Conservation (phyloP, 371 early-diverging fungal species). For the Synchytrium microbalum region DNA sequence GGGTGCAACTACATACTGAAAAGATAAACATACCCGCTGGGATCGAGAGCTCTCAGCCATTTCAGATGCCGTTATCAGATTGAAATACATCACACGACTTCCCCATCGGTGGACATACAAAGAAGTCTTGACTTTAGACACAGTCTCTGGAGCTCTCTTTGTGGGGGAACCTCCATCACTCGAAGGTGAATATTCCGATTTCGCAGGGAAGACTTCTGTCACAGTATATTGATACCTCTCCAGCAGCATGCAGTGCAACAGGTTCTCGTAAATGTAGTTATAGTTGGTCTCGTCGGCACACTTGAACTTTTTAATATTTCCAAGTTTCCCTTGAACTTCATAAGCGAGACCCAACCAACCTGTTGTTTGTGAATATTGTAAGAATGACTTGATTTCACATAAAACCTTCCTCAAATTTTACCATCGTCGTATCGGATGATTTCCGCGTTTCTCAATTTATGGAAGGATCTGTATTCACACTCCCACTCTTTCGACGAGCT, state of each 20-base stretch:
- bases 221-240: not conserved
- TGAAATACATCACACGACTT: not conserved
- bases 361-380: not conserved
- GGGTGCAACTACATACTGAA: too few relatives aligned
- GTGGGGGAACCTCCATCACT: too few relatives aligned
- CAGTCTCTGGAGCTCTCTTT: not conserved
- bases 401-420: too few relatives aligned
- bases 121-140: not conserved
- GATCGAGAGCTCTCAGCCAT: not conserved
- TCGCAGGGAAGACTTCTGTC: not conserved
- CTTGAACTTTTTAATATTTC: not conserved
- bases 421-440: not conserved
- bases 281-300: not conserved
- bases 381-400: too few relatives aligned
- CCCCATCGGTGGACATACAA: not conserved
- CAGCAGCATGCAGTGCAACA: not conserved
- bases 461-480: not conserved
- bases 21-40: not conserved
- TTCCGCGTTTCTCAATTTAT: not conserved
- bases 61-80: not conserved
- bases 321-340: not conserved
- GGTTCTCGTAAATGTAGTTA: not conserved
- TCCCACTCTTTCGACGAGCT: not conserved
- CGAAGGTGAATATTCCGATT: too few relatives aligned
- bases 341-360: not conserved